Percentiles rank a stretch among this genome's conserved stretches.
phyloP scores from a whole-genome alignment of 495 filamentous ascomycete species.

The Neurospora cerealis region DNA sequence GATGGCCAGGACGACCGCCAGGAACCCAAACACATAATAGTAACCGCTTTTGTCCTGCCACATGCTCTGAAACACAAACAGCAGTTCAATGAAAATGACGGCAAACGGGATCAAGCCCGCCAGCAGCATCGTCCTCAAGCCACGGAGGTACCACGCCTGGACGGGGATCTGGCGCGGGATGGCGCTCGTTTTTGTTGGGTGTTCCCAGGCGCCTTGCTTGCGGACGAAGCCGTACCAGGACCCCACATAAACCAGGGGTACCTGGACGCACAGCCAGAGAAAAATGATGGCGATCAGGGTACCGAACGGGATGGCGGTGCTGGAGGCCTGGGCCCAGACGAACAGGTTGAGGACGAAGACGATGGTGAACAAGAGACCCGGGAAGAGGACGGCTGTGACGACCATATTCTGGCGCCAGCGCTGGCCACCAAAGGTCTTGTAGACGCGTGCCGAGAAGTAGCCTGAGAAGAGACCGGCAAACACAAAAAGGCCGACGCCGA shows the following conservation, averaged over 20 bases:
- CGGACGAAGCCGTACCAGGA: slow-evolving; percentile 69
- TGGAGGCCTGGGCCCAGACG: slow-evolving; percentile 88
- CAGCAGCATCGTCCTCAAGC: slow-evolving; percentile 51
- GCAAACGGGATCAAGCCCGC: slow-evolving; percentile 84
- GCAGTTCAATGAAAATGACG: slow-evolving; percentile 86
- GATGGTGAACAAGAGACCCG: slow-evolving; percentile 68
- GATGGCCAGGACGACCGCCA: slow-evolving; percentile 66
- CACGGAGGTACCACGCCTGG: slow-evolving; percentile 72
- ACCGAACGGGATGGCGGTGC: slow-evolving; percentile 80
- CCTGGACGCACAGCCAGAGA: slow-evolving; percentile 83
- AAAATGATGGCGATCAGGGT: slow-evolving; percentile 68
- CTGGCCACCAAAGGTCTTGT: slow-evolving; percentile 75
- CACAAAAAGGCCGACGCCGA: slow-evolving; percentile 77
- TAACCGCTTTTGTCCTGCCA: slow-evolving; percentile 93
- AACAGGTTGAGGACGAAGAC: slow-evolving; percentile 86
- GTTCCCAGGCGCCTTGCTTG: slow-evolving; percentile 58
- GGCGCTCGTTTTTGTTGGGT: slow-evolving; percentile 73
- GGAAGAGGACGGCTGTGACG: slow-evolving; percentile 77
- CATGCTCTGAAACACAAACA: slow-evolving; percentile 84
- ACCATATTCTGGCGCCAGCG: slow-evolving; percentile 75
- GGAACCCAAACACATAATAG: slow-evolving; percentile 91
- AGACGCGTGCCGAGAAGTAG: slow-evolving; percentile 81
- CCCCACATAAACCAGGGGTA: slow-evolving; percentile 80
- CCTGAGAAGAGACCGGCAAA: slow-evolving; percentile 85
- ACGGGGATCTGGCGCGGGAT: slow-evolving; percentile 66